phyloP scores from a whole-genome alignment of 306 rosid genomes.

The Cicer arietinum region DNA sequence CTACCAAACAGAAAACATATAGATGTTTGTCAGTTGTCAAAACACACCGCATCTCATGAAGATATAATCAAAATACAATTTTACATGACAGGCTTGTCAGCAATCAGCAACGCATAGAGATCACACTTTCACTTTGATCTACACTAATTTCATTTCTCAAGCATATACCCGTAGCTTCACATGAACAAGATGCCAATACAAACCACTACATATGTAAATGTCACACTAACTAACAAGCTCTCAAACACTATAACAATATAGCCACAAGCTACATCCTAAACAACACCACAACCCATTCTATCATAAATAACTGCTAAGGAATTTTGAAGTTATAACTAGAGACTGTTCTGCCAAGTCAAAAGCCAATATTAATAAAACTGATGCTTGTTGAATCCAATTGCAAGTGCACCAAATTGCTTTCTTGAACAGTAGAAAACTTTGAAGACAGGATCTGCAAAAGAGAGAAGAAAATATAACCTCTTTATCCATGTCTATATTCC shows the following conservation, averaged over 20 bases:
- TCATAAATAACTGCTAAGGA: background rate
- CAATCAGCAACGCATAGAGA: slow-evolving; percentile 2
- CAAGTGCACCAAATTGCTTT: slow-evolving; percentile 32
- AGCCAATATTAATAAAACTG: background rate
- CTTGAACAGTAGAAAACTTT: background rate
- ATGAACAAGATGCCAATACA: background rate
- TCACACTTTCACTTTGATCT: slow-evolving; percentile 13
- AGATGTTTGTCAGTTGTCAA: slow-evolving; percentile 32
- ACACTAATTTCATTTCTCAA: slow-evolving; percentile 5
- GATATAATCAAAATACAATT: slow-evolving; percentile 25
- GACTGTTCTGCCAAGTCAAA: slow-evolving; percentile 17
- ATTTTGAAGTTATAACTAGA: slow-evolving; percentile 13
- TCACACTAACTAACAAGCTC: background rate
- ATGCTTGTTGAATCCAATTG: slow-evolving; percentile 30
- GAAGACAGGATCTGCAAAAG: background rate
- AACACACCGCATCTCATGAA: background rate
- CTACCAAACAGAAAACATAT: slow-evolving; percentile 51
- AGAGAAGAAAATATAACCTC: slow-evolving; percentile 64
- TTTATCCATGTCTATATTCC: slow-evolving; percentile 97
- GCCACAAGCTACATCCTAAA: slow-evolving; percentile 29
- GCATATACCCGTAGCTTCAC: background rate
- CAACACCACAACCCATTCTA: background rate
- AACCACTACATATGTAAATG: slow-evolving; percentile 2
- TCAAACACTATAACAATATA: slow-evolving; percentile 8
- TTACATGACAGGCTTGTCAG: slow-evolving; percentile 21